Evolutionary conservation across 768 basidiomycete genomes (phyloP), one percentile per base, ranked within the genome.

Genomic region (Podaxis pistillaris): DNA sequence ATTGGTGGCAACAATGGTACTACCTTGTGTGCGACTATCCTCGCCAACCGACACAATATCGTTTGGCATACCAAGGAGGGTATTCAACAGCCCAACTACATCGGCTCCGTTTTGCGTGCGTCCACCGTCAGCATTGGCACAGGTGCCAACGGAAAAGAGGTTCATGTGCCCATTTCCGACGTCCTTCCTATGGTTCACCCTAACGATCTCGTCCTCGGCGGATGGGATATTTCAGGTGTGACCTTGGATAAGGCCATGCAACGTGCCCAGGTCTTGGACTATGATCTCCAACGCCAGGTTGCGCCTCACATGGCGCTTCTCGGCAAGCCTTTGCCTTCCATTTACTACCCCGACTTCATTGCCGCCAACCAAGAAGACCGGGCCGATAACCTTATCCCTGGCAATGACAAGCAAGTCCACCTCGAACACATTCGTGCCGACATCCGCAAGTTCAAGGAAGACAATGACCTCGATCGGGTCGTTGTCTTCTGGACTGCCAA

Each of bases 401-500:
- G 95, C 41, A 71, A 74, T 0, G 86, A 96, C 80, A 99, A 99
- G 81, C 88, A 90, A 68, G 87, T 76, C 4, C 97, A 98, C 74
- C 86, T 99, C 60, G 93, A 97, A 64, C 88, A 91, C 63, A 87
- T 98, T 70, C 91, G 96, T 60, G 81, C 82, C n/a, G 94, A 98
- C 71, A 98, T 98, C 74, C 91, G 94, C 70, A 83, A 86, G 60
- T 98, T 98, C 86, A 98, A 97, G 81, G 70, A 78, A 58, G 78
- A 86, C 65, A 86, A 98, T 72, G 81, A 76, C n/a, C 86, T 98
- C 53, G 96, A 96, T 74, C 90, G 90, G 60, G 86, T 93, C 65
- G 77, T 99, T 69, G 89, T 98, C 65, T 96, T 98, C 82, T 98
- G 96, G 96, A 98, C 96, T 15, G 94, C 93, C 68, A 98, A 99